Percentiles rank a stretch among this genome's conserved stretches.
phyloP scores from a whole-genome alignment of 257 asterid genomes.

The Dorcoceras hygrometricum region DNA sequence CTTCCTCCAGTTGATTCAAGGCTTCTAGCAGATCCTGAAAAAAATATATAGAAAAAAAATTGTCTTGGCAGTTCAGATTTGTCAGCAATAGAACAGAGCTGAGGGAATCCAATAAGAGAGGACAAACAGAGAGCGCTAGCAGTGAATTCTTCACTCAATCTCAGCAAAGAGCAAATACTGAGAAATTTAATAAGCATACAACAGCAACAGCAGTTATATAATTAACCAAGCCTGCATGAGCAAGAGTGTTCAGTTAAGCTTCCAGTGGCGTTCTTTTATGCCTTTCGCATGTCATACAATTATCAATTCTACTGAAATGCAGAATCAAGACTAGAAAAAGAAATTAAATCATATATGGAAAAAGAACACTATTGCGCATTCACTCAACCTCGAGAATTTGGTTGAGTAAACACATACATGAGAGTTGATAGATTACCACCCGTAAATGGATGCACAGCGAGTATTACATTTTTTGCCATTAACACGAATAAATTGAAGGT shows the following conservation, averaged over 20 bases:
- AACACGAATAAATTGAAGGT: neutral
- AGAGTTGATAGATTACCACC: neutral
- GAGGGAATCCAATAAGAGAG: slow-evolving; percentile 13
- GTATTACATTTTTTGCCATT: neutral
- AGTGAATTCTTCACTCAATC: neutral
- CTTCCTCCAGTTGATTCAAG: slow-evolving; percentile 73
- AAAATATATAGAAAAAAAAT: slow-evolving; percentile 9
- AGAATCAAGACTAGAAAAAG: neutral
- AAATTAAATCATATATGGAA: neutral
- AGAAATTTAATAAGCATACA: neutral
- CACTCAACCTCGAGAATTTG: neutral
- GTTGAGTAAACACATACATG: neutral
- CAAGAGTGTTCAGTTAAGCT: neutral
- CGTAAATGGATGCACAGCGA: neutral
- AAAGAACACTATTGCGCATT: neutral
- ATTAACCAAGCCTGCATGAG: neutral
- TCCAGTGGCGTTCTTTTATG: neutral
- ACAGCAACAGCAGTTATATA: neutral
- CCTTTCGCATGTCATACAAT: neutral
- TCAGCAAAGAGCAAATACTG: slow-evolving; percentile 16
- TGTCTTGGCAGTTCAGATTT: slow-evolving; percentile 21
- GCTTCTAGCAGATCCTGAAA: slow-evolving; percentile 76
- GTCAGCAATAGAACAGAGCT: neutral
- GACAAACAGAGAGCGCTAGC: slow-evolving; percentile 13
- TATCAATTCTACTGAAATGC: neutral